Percentiles rank a stretch among this genome's conserved stretches.
Evolutionary conservation across 139 green algal species (phyloP).

Genomic region (Closterium sp.): DNA sequence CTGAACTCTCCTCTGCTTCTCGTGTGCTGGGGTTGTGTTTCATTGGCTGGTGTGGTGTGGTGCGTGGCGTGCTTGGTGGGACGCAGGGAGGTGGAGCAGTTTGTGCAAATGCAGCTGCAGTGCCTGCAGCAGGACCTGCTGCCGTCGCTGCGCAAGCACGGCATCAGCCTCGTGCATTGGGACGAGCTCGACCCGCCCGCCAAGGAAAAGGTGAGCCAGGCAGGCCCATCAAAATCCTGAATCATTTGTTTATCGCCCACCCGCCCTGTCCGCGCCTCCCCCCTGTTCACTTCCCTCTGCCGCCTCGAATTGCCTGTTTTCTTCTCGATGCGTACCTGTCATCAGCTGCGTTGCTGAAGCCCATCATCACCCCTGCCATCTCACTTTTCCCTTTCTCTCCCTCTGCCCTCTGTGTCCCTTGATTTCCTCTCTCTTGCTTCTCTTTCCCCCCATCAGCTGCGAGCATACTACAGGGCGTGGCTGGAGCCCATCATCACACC

Average conservation of each 20-base stretch:
- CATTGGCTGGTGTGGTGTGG: neutral
- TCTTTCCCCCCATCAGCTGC: slow-evolving; percentile 8
- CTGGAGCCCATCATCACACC: slow-evolving; percentile 65
- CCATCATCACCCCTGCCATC: neutral
- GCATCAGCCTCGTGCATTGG: slow-evolving; percentile 43
- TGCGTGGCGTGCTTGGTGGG: neutral
- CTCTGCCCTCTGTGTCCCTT: neutral
- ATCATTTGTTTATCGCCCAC: no score
- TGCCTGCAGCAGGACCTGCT: slow-evolving; percentile 37
- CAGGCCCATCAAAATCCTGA: no score
- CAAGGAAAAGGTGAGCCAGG: slow-evolving; percentile 17
- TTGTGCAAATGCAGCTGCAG: slow-evolving; percentile 40
- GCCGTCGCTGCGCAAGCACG: slow-evolving; percentile 42
- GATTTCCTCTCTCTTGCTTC: no score
- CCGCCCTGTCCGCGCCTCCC: no score
- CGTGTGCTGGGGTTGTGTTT: neutral
- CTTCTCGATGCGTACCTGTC: neutral
- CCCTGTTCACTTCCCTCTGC: no score
- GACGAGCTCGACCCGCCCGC: slow-evolving; percentile 27
- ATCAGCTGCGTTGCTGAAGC: neutral
- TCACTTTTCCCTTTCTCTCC: neutral
- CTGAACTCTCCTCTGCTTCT: neutral
- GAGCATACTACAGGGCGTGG: slow-evolving; percentile 51
- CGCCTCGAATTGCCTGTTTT: no score
- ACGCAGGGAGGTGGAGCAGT: slow-evolving; percentile 47